Evolutionary conservation across 1,284 basidiomycete species (phyloP), one percentile per base, ranked within the genome.

Genomic region (Sporisorium iseilematis-ciliati): DNA sequence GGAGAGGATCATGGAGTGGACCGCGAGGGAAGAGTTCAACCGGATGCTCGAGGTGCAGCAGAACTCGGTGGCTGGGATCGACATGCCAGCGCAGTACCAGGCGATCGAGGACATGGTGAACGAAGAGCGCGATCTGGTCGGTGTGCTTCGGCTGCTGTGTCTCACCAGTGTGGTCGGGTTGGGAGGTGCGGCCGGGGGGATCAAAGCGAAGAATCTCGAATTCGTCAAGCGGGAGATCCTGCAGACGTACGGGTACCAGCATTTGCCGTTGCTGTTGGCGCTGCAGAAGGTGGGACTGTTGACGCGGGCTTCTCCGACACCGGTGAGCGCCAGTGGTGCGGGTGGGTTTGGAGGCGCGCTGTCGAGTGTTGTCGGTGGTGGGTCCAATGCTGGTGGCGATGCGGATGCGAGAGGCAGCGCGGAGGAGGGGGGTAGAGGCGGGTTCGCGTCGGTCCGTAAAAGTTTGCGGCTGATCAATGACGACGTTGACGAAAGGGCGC

Each of bases 11-110:
- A 90, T 95, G 78, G 90, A 91, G 14, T 88, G 91, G 74, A 98
- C 95, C 2, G 89, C 90, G 60, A 53, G 73, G 23, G 93, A 96
- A 42, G 88, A 91, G 57, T 99, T 99, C 87, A 94, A 94, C 86
- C 92, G 91, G 82, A 92, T 91, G 21, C 88, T 99, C 11, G 96
- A 99, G 87, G 92, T 97, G 20, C 96, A 99, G 84, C 97, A 99
- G 86, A 98, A 98, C 85, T 88, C 97, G 29, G 90, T 99, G 16
- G 93, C 95, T 0, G 81, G 81, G 0, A 42, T 78, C 6, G 79
- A 82, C 18, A 23, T 80, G 45, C 18, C 59, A 7, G 70, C 63
- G 45, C 82, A 83, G 52, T 75, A 82, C 25, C 35, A 50, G 26
- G 78, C 72, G 18, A 79, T 84, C 33, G 82, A 83, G 35, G 79